phyloP scores from a whole-genome alignment of 768 basidiomycete genomes.

The Termitomyces sp. region DNA sequence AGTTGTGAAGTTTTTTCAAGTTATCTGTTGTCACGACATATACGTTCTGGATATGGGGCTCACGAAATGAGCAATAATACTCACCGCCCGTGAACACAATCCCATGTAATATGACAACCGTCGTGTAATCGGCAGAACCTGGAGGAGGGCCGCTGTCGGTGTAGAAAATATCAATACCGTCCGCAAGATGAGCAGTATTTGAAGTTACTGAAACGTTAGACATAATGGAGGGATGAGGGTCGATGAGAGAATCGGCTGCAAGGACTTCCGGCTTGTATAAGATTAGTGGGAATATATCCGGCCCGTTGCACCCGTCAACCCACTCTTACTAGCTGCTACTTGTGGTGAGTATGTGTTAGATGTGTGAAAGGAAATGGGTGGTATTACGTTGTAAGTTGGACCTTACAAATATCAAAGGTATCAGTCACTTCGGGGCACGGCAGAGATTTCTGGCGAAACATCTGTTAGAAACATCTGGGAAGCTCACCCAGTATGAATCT shows the following conservation, averaged over 20 bases:
- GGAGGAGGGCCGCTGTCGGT: slow-evolving; percentile 28
- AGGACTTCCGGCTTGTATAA: too few relatives aligned
- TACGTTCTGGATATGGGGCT: not conserved
- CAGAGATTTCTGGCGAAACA: too few relatives aligned
- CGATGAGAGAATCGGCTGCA: not conserved
- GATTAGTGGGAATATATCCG: not conserved
- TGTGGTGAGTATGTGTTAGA: not conserved
- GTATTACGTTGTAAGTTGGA: slow-evolving; percentile 1
- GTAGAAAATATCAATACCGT: slow-evolving; percentile 23
- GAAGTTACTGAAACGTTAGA: not conserved
- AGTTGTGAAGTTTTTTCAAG: slow-evolving; percentile 14
- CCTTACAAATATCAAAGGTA: not conserved
- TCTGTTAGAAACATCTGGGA: too few relatives aligned
- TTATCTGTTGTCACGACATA: slow-evolving; percentile 5
- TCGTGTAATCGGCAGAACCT: slow-evolving; percentile 25
- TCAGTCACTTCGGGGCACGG: too few relatives aligned
- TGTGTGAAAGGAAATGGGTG: not conserved
- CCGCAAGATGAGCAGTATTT: slow-evolving; percentile 3
- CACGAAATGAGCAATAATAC: slow-evolving; percentile 3
- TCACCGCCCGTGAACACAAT: slow-evolving; percentile 25
- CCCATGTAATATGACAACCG: slow-evolving; percentile 29
- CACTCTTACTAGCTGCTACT: not conserved
- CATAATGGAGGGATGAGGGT: not conserved
- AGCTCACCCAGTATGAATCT: too few relatives aligned
- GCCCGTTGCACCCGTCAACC: not conserved